Conservation (phyloP, 2,329 filamentous ascomycete species). For the Claviceps humidiphila region DNA sequence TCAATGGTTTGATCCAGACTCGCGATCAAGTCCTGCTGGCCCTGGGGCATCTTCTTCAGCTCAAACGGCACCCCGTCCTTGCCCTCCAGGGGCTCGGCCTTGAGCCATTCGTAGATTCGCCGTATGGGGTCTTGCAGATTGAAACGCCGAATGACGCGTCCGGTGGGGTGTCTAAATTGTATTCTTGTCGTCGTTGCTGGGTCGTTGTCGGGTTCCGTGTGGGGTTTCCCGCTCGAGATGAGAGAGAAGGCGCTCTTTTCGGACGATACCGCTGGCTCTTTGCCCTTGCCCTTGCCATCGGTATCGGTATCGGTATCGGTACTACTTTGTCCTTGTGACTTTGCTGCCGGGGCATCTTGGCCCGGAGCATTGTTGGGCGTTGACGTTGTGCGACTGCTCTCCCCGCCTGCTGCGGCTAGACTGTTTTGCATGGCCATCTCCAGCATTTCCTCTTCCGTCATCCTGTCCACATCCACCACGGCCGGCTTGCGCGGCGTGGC, state of each 20-base stretch:
- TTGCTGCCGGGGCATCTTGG: slow-evolving; percentile 80
- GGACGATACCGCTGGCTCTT: slow-evolving; percentile 25
- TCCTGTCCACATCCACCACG: slow-evolving; percentile 63
- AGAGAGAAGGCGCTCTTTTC: slow-evolving; percentile 44
- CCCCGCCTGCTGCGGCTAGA: slow-evolving; percentile 38
- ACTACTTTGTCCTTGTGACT: slow-evolving; percentile 30
- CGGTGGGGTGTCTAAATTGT: slow-evolving; percentile 78
- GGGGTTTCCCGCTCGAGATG: slow-evolving; percentile 61
- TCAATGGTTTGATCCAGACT: slow-evolving; percentile 60
- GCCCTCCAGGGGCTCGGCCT: slow-evolving; percentile 70
- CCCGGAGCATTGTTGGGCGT: slow-evolving; percentile 53
- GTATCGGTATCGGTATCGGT: slow-evolving; percentile 26
- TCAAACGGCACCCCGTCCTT: slow-evolving; percentile 73
- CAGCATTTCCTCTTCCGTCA: slow-evolving; percentile 97
- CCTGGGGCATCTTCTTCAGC: slow-evolving; percentile 64
- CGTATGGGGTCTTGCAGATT: slow-evolving; percentile 60
- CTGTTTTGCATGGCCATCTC: slow-evolving; percentile 89
- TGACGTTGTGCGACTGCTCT: slow-evolving; percentile 21
- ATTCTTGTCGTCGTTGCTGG: slow-evolving; percentile 70
- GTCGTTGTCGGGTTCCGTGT: slow-evolving; percentile 63
- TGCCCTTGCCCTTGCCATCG: slow-evolving; percentile 45
- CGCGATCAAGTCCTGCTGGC: slow-evolving; percentile 65
- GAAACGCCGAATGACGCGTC: slow-evolving; percentile 82
- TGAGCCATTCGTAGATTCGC: slow-evolving; percentile 92
- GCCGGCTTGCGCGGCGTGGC: slow-evolving; percentile 47